Conservation (phyloP, 352 stramenopile species). For the Phytophthora nicotianae region DNA sequence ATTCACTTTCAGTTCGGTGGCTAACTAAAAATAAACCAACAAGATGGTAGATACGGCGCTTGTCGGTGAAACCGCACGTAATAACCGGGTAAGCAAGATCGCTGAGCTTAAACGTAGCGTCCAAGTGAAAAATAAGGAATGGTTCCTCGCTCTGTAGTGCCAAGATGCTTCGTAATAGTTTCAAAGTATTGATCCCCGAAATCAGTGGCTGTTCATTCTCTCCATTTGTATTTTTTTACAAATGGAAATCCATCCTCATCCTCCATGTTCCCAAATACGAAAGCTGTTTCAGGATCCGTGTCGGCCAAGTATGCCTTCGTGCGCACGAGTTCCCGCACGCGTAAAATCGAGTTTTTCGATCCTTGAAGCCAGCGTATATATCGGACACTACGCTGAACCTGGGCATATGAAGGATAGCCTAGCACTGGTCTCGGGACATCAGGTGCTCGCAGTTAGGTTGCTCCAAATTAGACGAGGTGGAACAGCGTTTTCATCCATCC, state of each 20-base stretch:
- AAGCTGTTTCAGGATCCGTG: neutral
- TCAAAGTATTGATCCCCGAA: neutral
- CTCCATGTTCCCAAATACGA: neutral
- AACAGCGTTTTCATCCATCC: too few relatives aligned
- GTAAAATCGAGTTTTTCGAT: neutral
- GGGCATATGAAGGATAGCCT: neutral
- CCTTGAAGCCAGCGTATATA: neutral
- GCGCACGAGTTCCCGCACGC: neutral
- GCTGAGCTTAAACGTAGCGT: neutral
- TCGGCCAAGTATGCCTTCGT: neutral
- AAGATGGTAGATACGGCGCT: neutral
- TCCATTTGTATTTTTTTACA: neutral
- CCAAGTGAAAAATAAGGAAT: neutral
- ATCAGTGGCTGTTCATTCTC: neutral
- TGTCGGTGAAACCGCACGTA: neutral
- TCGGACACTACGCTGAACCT: neutral
- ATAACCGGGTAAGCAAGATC: neutral
- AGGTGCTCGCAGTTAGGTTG: too few relatives aligned
- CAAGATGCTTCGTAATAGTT: too few relatives aligned
- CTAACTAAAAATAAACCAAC: neutral
- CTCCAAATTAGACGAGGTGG: too few relatives aligned
- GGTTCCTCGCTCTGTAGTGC: neutral
- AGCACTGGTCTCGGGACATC: too few relatives aligned
- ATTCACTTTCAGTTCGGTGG: neutral
- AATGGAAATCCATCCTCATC: neutral